Evolutionary conservation across 2,329 filamentous ascomycete species (phyloP), one percentile per base, ranked within the genome.

Genomic region (Fusarium sp.): DNA sequence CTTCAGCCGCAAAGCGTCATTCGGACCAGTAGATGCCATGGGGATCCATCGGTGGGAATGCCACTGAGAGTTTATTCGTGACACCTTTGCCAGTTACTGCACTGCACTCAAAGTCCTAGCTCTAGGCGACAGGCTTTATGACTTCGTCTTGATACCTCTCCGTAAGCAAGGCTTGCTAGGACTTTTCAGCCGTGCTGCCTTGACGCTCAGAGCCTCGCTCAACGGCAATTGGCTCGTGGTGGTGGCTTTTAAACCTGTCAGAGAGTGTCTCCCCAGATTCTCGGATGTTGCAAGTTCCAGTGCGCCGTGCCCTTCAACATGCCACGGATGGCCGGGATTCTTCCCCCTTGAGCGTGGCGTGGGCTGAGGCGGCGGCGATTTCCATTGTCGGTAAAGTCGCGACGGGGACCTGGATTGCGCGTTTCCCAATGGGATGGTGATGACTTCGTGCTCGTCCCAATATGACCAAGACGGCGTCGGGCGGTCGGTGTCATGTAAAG

Each of bases 401-500:
- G 38, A 56, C 31, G 24, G 4, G 28, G 35, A 38, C 15, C 43
- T 52, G 34, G 29, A 25, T 54, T 39, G 28, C 32, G 26, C 29
- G 36, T 34, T 29, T 36, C 29, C 38, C 52, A 47, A 53, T 51
- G 25, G 24, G 15, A 32, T 9, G 34, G 24, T 29, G 9, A 11
- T 55, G 36, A 28, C 48, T 25, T 26, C 43, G 24, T 48, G 38
- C 48, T 35, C 32, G 42, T 36, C n/a, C 24, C 19, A 42, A 44
- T 44, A 34, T 46, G 32, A 41, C 31, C 25, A 5, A 24, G 7
- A 53, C 22, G 26, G 39, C 25, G 28, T 54, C 26, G 29, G 39
- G 31, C 50, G 42, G 41, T 45, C 39, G 12, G 26, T 19, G 25
- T 75, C 68, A 78, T n/a, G 91, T 92, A 76, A 97, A 97, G 75